Conservation (phyloP, 75 land plant genomes). For the Gnetum montanum region DNA sequence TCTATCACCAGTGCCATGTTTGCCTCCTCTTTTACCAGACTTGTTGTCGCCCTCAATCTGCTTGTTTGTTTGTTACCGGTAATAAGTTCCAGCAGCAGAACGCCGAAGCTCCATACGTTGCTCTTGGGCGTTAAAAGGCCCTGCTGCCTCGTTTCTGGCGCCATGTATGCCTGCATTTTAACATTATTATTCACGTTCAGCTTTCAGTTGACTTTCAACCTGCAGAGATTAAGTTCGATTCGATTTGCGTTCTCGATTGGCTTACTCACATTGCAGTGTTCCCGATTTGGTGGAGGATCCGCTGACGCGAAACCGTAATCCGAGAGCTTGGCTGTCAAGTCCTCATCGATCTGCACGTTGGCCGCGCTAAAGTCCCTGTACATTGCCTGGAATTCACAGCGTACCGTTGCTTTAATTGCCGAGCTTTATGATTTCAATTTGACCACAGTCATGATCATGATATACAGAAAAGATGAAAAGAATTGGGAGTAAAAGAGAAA, state of each 20-base stretch:
- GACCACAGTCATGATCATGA: too few species aligned
- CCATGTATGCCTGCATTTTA: slow-evolving; percentile 18
- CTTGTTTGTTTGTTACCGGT: slow-evolving; percentile 21
- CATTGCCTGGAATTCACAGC: slow-evolving; percentile 44
- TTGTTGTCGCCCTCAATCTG: slow-evolving; percentile 2
- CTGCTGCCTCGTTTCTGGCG: slow-evolving; percentile 7
- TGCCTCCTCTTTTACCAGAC: slow-evolving; percentile 20
- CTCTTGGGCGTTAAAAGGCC: slow-evolving; percentile 14
- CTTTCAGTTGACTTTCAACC: neutral
- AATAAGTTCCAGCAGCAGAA: slow-evolving; percentile 32
- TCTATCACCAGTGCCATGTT: slow-evolving; percentile 21
- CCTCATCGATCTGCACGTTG: slow-evolving; percentile 75
- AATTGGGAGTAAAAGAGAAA: neutral
- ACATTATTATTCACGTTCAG: neutral
- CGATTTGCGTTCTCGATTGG: neutral
- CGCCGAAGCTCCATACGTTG: slow-evolving; percentile 47
- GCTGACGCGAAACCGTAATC: slow-evolving; percentile 63
- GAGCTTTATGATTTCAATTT: slow-evolving; percentile 12
- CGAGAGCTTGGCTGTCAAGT: slow-evolving; percentile 74
- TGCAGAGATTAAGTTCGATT: neutral
- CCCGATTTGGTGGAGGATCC: slow-evolving; percentile 32
- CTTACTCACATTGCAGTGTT: slow-evolving; percentile 6
- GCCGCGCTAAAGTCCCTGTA: slow-evolving; percentile 71
- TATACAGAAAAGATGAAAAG: too few species aligned
- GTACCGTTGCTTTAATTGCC: slow-evolving; percentile 9